Percentiles rank a stretch among this genome's conserved stretches.
Evolutionary conservation across 2,329 filamentous ascomycete genomes (phyloP).

Genomic region (Aspergillus transmontanensis): DNA sequence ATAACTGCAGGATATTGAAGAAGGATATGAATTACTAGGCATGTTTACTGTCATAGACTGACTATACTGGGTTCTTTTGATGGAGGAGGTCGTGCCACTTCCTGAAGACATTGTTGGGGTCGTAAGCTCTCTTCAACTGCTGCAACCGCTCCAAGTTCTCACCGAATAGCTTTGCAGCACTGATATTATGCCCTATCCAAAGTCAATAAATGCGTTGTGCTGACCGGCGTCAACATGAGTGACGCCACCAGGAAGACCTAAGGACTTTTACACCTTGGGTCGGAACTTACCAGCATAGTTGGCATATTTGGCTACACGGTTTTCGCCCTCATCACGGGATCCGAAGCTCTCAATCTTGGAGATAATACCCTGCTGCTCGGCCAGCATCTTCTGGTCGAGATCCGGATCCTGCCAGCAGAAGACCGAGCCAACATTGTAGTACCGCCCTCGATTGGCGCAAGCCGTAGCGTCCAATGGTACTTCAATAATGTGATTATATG

Average conservation of each 20-base stretch:
- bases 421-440: slow-evolving; percentile 9
- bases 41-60: too few species aligned
- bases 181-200: slow-evolving; percentile 9
- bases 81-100: slow-evolving; percentile 11
- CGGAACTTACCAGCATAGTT: slow-evolving; percentile 14
- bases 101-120: slow-evolving; percentile 12
- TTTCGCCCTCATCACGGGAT: background rate
- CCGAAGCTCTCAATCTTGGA: background rate
- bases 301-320: background rate
- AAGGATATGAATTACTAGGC: too few species aligned
- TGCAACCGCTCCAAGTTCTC: slow-evolving; percentile 11
- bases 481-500: slow-evolving; percentile 6
- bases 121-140: slow-evolving; percentile 9
- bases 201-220: background rate
- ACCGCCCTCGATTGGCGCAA: slow-evolving; percentile 12
- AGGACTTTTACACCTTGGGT: background rate
- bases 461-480: slow-evolving; percentile 13
- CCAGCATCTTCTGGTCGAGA: slow-evolving; percentile 2
- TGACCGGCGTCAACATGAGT: background rate
- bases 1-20: background rate
- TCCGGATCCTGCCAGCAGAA: slow-evolving; percentile 13
- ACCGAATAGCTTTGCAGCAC: slow-evolving; percentile 5
- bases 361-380: background rate
- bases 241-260: too few species aligned
- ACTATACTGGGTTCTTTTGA: background rate